A percentile compares a stretch with the other conserved stretches of the same genome.
phyloP scores from a whole-genome alignment of 768 basidiomycete genomes.

The Wakefieldia striispora region DNA sequence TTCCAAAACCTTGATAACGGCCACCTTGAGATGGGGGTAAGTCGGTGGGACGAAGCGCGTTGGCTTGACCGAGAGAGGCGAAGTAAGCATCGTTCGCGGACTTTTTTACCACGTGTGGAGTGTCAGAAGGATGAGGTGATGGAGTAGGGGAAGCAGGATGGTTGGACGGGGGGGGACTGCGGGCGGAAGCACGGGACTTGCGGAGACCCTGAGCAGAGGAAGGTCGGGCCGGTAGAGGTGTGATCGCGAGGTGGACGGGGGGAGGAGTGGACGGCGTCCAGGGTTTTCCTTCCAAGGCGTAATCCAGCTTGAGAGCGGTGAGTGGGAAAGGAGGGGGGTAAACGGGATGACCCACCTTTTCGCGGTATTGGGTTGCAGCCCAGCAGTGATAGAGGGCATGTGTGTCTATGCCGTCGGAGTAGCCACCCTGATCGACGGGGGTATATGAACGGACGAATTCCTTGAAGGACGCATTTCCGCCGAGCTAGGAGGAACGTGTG shows the following conservation, averaged over 20 bases:
- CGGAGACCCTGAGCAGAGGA: conserved; percentile 80
- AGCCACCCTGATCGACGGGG: conserved; percentile 66
- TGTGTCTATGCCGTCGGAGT: conserved; percentile 56
- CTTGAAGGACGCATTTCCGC: conserved; percentile 84
- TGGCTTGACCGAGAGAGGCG: conserved; percentile 75
- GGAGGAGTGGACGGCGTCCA: conserved; percentile 82
- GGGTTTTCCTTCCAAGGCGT: conserved; percentile 64
- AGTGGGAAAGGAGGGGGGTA: conserved; percentile 7
- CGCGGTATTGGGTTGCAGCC: conserved; percentile 92
- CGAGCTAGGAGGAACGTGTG: conserved; percentile 50
- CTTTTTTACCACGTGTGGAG: conserved; percentile 53
- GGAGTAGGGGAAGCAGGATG: conserved; percentile 55
- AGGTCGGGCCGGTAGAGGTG: conserved; percentile 52
- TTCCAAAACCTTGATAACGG: conserved; percentile 91
- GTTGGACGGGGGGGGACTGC: conserved; percentile 47
- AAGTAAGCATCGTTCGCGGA: conserved; percentile 87
- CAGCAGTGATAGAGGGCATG: conserved; percentile 89
- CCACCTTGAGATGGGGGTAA: conserved; percentile 94
- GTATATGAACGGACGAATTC: conserved; percentile 73
- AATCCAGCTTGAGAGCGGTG: conserved; percentile 63
- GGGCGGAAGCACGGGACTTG: conserved; percentile 75
- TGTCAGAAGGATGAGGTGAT: conserved; percentile 47
- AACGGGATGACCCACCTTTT: conserved; percentile 60
- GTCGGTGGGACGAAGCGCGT: conserved; percentile 72
- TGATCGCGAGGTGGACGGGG: conserved; percentile 36